Evolutionary conservation across 2,329 filamentous ascomycete species (phyloP).

Genomic region (Helminthosporium solani): DNA sequence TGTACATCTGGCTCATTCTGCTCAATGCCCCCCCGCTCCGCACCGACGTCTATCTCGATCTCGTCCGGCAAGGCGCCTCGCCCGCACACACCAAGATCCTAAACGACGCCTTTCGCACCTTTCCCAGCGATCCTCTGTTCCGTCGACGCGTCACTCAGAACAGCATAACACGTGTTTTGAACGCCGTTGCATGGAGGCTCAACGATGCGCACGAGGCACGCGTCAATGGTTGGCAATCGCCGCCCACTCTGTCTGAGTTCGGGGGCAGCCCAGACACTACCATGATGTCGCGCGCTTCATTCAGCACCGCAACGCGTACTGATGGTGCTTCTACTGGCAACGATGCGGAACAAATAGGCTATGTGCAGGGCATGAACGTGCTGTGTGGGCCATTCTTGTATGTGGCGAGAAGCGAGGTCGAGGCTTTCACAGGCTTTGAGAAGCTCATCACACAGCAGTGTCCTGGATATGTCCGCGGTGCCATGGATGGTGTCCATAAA

Average conservation of each 20-base stretch:
- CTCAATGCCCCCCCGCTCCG: conserved; percentile 82
- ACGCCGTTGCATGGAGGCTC: conserved; percentile 91
- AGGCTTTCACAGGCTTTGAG: conserved; percentile 90
- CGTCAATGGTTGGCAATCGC: conserved; percentile 53
- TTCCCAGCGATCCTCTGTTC: conserved; percentile 96
- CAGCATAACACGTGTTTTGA: conserved; percentile 88
- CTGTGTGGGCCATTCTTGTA: conserved; percentile 94
- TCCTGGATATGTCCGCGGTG: conserved; percentile 89
- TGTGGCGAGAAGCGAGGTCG: conserved; percentile 87
- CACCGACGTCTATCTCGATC: conserved; percentile 83
- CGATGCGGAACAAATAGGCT: conserved; percentile 72
- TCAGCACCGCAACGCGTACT: conserved; percentile 21
- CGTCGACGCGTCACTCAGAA: conserved; percentile 93
- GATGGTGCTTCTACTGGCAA: conserved; percentile 30
- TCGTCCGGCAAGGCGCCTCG: conserved; percentile 90
- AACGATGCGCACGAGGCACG: conserved; percentile 71
- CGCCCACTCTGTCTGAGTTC: conserved; percentile 51
- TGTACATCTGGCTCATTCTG: conserved; percentile 94
- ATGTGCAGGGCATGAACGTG: conserved; percentile 99
- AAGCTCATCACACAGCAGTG: conserved; percentile 83
- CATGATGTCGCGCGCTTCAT: conserved; percentile 30
- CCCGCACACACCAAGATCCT: conserved; percentile 96
- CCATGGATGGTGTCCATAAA: conserved; percentile 95
- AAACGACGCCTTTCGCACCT: conserved; percentile 95
- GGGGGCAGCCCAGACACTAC: conserved; percentile 51